These are phyloP conservation scores for Apostasia shenzhenica DNA, from an alignment of 106 monocot species.

Conservation along the genomic window DNA sequence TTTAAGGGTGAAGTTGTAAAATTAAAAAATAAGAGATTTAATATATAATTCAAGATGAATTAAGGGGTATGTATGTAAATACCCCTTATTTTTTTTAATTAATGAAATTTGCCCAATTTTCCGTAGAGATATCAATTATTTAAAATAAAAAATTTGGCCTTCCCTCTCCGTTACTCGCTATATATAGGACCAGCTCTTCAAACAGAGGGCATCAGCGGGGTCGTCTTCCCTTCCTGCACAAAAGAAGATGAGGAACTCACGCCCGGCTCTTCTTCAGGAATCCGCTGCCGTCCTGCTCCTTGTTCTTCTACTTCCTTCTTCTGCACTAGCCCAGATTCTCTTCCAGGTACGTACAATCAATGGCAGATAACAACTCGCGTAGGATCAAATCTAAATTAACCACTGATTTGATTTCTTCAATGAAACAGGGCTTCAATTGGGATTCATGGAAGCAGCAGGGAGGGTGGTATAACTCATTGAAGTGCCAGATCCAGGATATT, in stretches of 20 bases:
- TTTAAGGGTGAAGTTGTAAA: too few relatives aligned
- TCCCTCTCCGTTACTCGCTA: too few relatives aligned
- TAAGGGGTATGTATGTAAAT: too few relatives aligned
- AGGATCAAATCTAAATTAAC: neutral
- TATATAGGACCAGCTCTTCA: too few relatives aligned
- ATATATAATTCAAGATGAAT: too few relatives aligned
- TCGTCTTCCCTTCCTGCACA: too few relatives aligned
- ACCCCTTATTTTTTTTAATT: too few relatives aligned
- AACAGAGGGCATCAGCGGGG: too few relatives aligned
- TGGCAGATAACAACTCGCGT: neutral
- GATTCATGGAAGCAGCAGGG: constrained; percentile 67
- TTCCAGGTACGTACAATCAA: constrained; percentile 7
- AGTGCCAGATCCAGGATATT: constrained; percentile 27
- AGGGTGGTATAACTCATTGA: constrained; percentile 61
- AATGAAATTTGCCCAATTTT: too few relatives aligned
- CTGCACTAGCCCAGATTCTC: constrained; percentile 16
- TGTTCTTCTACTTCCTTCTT: neutral
- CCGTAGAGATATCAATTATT: too few relatives aligned
- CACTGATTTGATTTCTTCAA: neutral
- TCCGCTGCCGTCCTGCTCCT: neutral
- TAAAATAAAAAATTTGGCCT: too few relatives aligned
- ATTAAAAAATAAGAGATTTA: too few relatives aligned
- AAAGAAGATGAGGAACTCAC: neutral
- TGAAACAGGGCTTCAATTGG: constrained; percentile 64
- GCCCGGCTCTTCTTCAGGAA: neutral